phyloP scores from a whole-genome alignment of 345 rosid species.

The Capsella bursapastoris region DNA sequence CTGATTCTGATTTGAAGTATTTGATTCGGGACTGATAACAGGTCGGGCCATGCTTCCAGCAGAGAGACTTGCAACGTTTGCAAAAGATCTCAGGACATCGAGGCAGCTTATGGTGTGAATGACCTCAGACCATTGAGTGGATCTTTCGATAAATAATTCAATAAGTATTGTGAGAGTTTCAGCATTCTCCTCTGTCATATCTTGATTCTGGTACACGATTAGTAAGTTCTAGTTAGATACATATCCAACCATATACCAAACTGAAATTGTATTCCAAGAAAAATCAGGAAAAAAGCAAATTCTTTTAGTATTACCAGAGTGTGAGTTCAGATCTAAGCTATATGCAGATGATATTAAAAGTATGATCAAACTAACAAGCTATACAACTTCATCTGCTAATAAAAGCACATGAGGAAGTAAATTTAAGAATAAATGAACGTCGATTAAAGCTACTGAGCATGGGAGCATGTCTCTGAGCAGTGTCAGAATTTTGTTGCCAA shows the following conservation, averaged over 20 bases:
- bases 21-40: constrained; percentile 58
- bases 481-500: constrained; percentile 1
- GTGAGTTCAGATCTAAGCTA: background rate
- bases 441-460: constrained; percentile 6
- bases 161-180: constrained; percentile 74
- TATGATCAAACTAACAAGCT: constrained; percentile 13
- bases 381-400: background rate
- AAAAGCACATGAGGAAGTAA: background rate
- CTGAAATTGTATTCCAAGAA: no score
- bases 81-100: constrained; percentile 78
- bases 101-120: constrained; percentile 75
- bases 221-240: constrained; percentile 24
- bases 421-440: background rate
- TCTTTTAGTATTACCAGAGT: background rate
- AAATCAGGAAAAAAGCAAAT: background rate
- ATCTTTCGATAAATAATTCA: constrained; percentile 82
- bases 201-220: constrained; percentile 67
- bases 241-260: constrained; percentile 9
- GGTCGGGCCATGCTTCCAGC: constrained; percentile 75
- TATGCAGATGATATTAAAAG: constrained; percentile 20
- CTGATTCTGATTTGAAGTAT: constrained; percentile 39
- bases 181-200: constrained; percentile 69
- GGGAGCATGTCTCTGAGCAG: background rate
- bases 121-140: constrained; percentile 76
- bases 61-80: constrained; percentile 63